A percentile compares a stretch with the other conserved stretches of the same genome.
phyloP scores from a whole-genome alignment of 1,284 basidiomycete genomes.

The Austroboletus novae-zelandiae region DNA sequence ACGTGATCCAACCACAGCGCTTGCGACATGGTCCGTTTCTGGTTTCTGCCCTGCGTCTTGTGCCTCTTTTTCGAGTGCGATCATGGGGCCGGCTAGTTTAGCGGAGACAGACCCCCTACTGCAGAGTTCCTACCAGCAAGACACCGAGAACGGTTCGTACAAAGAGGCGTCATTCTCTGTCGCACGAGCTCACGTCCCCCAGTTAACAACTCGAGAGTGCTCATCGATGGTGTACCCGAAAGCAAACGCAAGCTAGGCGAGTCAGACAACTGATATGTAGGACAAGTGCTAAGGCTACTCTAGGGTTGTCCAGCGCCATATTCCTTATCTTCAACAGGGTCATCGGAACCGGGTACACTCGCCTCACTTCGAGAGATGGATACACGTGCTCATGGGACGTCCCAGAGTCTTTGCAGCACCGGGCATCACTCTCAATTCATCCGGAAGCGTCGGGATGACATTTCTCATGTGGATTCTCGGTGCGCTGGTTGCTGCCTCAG shows the following conservation, averaged over 20 bases:
- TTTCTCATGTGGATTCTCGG: constrained; percentile 73
- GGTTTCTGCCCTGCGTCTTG: too few species aligned
- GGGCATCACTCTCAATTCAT: constrained; percentile 61
- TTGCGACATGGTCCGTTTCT: too few species aligned
- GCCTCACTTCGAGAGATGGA: background rate
- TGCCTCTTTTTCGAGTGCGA: too few species aligned
- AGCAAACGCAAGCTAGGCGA: constrained; percentile 44
- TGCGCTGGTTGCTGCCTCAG: constrained; percentile 57
- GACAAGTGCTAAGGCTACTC: background rate
- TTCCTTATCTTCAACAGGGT: constrained; percentile 76
- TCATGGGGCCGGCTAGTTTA: too few species aligned
- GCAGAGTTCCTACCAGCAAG: too few species aligned
- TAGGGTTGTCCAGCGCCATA: constrained; percentile 57
- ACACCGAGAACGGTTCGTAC: too few species aligned
- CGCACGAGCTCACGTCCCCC: background rate
- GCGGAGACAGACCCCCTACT: too few species aligned
- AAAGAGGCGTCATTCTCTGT: too few species aligned
- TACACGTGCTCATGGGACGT: background rate
- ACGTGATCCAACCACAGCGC: too few species aligned
- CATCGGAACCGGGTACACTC: constrained; percentile 67
- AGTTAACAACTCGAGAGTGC: constrained; percentile 5
- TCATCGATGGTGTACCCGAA: constrained; percentile 41
- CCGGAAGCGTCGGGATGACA: constrained; percentile 63
- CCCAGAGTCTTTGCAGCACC: constrained; percentile 73
- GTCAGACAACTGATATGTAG: constrained; percentile 3